Percentiles rank a stretch among this genome's conserved stretches.
Evolutionary conservation across 345 rosid species (phyloP).

Genomic region (Excoecaria agallocha): DNA sequence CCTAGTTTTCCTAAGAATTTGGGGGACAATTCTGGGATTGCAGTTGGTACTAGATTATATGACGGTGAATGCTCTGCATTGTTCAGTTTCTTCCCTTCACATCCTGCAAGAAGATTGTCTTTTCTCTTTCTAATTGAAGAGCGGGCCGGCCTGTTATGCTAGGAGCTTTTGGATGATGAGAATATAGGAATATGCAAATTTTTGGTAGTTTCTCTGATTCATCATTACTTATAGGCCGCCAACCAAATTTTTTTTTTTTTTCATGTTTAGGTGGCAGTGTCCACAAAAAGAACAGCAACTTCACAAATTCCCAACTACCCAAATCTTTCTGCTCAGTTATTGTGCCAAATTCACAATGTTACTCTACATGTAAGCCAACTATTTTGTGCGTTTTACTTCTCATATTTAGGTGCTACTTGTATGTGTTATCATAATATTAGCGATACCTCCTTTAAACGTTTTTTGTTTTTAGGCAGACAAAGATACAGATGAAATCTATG

Average conservation of each 20-base stretch:
- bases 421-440: background rate
- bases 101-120: too few species aligned
- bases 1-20: background rate
- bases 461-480: constrained; percentile 66
- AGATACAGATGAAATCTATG: constrained; percentile 92
- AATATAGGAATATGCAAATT: too few species aligned
- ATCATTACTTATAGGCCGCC: background rate
- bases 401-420: background rate
- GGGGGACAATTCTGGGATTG: background rate
- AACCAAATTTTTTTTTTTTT: constrained; percentile 2
- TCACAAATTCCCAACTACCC: constrained; percentile 95
- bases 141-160: background rate
- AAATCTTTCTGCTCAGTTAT: constrained; percentile 82
- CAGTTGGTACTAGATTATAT: too few species aligned
- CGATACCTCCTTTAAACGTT: background rate
- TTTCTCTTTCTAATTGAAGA: background rate
- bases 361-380: constrained; percentile 63
- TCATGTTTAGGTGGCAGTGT: constrained; percentile 67
- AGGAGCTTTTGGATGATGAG: background rate
- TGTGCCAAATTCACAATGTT: constrained; percentile 98
- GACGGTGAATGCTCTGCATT: too few species aligned
- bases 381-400: background rate
- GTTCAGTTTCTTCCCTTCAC: too few species aligned
- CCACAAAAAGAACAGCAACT: constrained; percentile 85
- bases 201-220: background rate